These are phyloP conservation scores for Sequoia sempervirens DNA, from an alignment of 75 land plant species.

Conservation along the genomic window DNA sequence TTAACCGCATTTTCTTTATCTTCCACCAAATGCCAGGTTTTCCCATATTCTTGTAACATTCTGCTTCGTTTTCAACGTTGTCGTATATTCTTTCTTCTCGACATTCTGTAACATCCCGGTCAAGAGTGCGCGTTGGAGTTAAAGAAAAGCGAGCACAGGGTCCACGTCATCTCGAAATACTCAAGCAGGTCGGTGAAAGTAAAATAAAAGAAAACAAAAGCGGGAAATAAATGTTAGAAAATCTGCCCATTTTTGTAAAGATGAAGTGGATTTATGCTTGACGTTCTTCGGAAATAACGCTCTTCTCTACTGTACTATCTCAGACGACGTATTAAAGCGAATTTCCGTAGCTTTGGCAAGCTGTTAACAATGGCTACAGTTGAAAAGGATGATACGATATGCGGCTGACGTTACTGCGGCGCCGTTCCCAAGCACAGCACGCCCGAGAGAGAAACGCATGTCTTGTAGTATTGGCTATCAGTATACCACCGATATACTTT, in stretches of 20 bases:
- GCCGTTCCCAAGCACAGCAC: constrained; percentile 3
- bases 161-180: neutral
- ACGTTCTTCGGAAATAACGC: neutral
- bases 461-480: neutral
- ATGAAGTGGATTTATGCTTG: neutral
- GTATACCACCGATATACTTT: neutral
- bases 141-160: neutral
- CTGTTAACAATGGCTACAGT: neutral
- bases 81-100: neutral
- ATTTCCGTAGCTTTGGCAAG: neutral
- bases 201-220: neutral
- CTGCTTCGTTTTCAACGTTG: constrained; percentile 7
- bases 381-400: neutral
- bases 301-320: neutral
- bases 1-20: constrained; percentile 6
- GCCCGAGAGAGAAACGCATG: neutral
- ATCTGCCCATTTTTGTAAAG: neutral
- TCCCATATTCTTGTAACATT: neutral
- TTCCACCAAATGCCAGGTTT: neutral
- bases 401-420: constrained; percentile 10
- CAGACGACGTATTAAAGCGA: neutral
- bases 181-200: neutral
- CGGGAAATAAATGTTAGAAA: neutral
- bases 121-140: neutral
- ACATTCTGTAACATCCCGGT: neutral